Base-by-base conservation (phyloP, 192 early-diverging fungal genomes). In the Backusella tarrabulga region DNA sequence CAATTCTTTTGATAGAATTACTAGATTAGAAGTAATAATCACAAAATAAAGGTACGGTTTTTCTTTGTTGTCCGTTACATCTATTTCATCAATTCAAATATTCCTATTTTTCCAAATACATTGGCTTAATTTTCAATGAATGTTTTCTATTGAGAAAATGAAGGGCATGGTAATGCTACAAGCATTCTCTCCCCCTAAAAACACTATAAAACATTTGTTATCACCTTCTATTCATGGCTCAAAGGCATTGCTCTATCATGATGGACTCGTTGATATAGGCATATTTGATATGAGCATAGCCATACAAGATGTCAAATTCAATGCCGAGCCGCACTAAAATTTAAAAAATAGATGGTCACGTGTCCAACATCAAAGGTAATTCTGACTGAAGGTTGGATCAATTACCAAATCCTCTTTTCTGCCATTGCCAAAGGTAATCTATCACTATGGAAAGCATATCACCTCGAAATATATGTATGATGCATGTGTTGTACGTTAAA, bases 381-480 rank as follows among this genome's bases (percentile, higher is more conserved):
- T 60, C 7, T 26, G 11, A 60, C 54, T 11, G 54, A 60, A 60
- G 8, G 11, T 26, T 23, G 21, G 11, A 63, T 63, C 9, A 8
- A 14, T 63, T 63, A 63, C 26, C 56, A 63, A 32, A 23, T 74
- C 73, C 73, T 56, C 52, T 66, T 67, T 75, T 75, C 26, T 38
- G 60, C 29, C 17, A 67, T 68, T 44, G 60, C 66, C 74, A 75
- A 73, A 60, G 72, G 46, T 66, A 44, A 38, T 60, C 35, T 75
- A 67, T 75, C 56, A 14, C 19, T 23, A 56, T 23, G 56, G 26
- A 29, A 63, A 63, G 6, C 56, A 29, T 63, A n/a, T 63, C 1
- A 63, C 29, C 56, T 26, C 3, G 56, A 29, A 63, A 9, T 19
- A 14, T 23, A 63, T 63, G 14, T 63, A 63, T 23, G 23, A 14